A percentile compares a stretch with the other conserved stretches of the same genome.
phyloP scores from a whole-genome alignment of 164 flowering plant genomes.

The Magnolia kwangsiensis region DNA sequence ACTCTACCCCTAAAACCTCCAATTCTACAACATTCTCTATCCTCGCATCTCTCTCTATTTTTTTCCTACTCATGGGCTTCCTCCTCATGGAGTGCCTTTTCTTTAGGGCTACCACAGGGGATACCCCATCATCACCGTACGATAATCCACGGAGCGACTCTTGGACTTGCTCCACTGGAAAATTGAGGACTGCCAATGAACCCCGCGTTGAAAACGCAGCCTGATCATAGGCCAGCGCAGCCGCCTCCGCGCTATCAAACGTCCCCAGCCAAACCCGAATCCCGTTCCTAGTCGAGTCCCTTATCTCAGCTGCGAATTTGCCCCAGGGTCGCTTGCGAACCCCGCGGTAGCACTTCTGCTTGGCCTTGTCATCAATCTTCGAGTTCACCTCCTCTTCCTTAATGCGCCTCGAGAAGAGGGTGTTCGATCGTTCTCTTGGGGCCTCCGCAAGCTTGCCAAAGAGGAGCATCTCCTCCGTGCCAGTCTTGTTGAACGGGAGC shows the following conservation, averaged over 20 bases:
- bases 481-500: slow-evolving; percentile 57
- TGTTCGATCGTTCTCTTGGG: slow-evolving; percentile 5
- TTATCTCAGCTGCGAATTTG: slow-evolving; percentile 64
- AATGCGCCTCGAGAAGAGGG: neutral
- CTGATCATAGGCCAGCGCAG: slow-evolving; percentile 71
- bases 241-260: slow-evolving; percentile 70
- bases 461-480: slow-evolving; percentile 55
- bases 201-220: slow-evolving; percentile 59
- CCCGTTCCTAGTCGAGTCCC: slow-evolving; percentile 65
- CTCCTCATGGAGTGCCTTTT: slow-evolving; percentile 43
- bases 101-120: slow-evolving; percentile 60
- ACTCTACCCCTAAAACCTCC: slow-evolving; percentile 55
- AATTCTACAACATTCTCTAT: slow-evolving; percentile 39
- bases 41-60: slow-evolving; percentile 5
- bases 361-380: neutral
- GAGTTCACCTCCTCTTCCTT: slow-evolving; percentile 31
- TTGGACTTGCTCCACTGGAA: slow-evolving; percentile 42
- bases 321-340: slow-evolving; percentile 65
- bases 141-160: slow-evolving; percentile 45
- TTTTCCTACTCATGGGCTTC: slow-evolving; percentile 27
- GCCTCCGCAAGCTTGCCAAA: slow-evolving; percentile 30
- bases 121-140: slow-evolving; percentile 33
- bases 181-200: slow-evolving; percentile 47
- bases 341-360: slow-evolving; percentile 26
- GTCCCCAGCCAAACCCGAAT: slow-evolving; percentile 77